Base-by-base conservation (phyloP, 352 stramenopile genomes). In the Globisporangium megalacanthum region DNA sequence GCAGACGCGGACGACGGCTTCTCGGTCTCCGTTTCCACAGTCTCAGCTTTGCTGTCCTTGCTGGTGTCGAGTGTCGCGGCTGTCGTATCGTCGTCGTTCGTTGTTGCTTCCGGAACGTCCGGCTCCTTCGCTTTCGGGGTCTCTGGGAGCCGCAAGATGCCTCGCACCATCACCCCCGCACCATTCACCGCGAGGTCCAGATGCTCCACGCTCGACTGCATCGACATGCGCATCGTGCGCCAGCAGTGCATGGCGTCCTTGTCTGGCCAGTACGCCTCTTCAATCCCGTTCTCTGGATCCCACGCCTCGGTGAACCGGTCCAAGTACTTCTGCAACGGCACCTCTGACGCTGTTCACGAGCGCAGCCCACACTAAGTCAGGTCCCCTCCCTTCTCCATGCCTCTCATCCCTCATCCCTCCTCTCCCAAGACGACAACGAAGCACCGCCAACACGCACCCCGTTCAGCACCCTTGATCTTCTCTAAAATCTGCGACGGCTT, bases 201-300 rank as follows among this genome's bases (percentile, higher is more conserved):
- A 58, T 86, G 69, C n/a, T 75, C 66, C 11, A 95, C 69, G 31
- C 83, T 89, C 25, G 69, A 66, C 54, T 83, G 82, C 83, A 93
- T 95, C 22, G 79, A 75, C 52, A 72, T 74, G 13, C 85, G 80
- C 71, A 95, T 83, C 22, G 85, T 95, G 58, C 81, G 64, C 85
- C 85, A 95, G 61, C 85, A 95, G 25, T 86, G 72, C 79, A 93
- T 89, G 25, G 88, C 81, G 70, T 98, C 86, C 64, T 97, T 97
- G 61, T 96, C 91, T 1, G 95, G 95, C 79, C 96, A 96, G 65
- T 98, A 98, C 35, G 94, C 92, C 36, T 95, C 88, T 72, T 98
- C 95, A 42, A 98, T 98, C 5, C 93, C 92, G 60, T 95, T 96
- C 51, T 98, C 95, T 4, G 95, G 95, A 64, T 98, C 89, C 65